phyloP scores from a whole-genome alignment of 75 land plant genomes.

The Azolla pinnata region DNA sequence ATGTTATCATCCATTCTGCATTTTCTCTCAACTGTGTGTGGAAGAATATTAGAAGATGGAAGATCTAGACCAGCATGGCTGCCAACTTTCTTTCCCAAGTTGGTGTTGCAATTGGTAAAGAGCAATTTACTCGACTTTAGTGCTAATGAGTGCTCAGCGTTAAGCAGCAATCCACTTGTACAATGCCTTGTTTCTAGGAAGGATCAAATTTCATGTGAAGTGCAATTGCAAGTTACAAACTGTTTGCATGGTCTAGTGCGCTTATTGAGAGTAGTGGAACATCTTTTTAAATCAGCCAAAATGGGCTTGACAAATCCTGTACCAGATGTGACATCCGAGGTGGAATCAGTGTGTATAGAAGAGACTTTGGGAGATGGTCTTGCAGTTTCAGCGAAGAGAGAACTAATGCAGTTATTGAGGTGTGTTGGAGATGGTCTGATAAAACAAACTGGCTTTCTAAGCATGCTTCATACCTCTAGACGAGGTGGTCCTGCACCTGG shows the following conservation, averaged over 20 bases:
- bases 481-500: conserved; percentile 99
- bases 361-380: conserved; percentile 45
- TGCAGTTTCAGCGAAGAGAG: conserved; percentile 20
- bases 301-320: background rate
- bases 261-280: conserved; percentile 34
- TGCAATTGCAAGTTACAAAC: conserved; percentile 42
- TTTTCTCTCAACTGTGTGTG: conserved; percentile 53
- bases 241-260: conserved; percentile 62
- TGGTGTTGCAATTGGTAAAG: conserved; percentile 50
- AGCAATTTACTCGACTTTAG: conserved; percentile 37
- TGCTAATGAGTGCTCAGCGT: background rate
- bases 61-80: conserved; percentile 26
- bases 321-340: background rate
- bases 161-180: conserved; percentile 27
- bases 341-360: conserved; percentile 15
- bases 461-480: conserved; percentile 39
- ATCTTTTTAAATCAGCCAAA: conserved; percentile 29
- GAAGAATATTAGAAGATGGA: conserved; percentile 35
- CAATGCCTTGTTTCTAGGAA: conserved; percentile 35
- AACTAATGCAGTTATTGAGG: conserved; percentile 25
- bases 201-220: conserved; percentile 24
- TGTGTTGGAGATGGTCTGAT: conserved; percentile 24
- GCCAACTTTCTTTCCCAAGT: conserved; percentile 54
- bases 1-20: conserved; percentile 54
- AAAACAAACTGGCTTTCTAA: conserved; percentile 29